Conservation (phyloP, 208 protist genomes). For the Borovskyia barvae region DNA sequence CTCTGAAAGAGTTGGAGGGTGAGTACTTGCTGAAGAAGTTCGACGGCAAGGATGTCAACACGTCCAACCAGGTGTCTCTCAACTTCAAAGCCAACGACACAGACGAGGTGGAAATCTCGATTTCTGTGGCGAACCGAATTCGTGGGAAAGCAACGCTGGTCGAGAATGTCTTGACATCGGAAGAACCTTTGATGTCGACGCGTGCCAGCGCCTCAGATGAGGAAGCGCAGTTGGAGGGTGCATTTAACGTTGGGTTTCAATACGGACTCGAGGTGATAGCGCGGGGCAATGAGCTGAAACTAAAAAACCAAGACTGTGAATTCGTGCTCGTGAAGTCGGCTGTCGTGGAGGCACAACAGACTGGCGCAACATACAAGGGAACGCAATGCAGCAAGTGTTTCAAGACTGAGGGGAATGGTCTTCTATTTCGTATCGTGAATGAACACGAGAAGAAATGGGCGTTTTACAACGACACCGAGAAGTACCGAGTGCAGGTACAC, state of each 20-base stretch:
- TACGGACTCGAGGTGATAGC: conserved; percentile 45
- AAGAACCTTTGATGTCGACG: conserved; percentile 50
- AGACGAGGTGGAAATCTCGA: conserved; percentile 30
- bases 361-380: conserved; percentile 54
- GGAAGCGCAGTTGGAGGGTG: conserved; percentile 46
- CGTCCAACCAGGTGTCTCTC: conserved; percentile 43
- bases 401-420: conserved; percentile 57
- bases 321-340: conserved; percentile 43
- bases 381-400: conserved; percentile 66
- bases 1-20: conserved; percentile 33
- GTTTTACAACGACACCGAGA: conserved; percentile 75
- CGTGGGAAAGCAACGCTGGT: conserved; percentile 34
- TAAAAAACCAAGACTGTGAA: conserved; percentile 37
- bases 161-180: conserved; percentile 45
- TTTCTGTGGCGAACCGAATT: conserved; percentile 45
- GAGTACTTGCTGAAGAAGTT: conserved; percentile 65
- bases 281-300: conserved; percentile 35
- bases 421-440: conserved; percentile 80
- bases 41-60: conserved; percentile 31
- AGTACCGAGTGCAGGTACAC: conserved; percentile 54
- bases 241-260: conserved; percentile 58
- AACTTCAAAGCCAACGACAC: conserved; percentile 28
- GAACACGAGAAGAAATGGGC: conserved; percentile 70
- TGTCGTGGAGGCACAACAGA: conserved; percentile 22
- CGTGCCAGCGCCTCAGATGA: conserved; percentile 39